Base-by-base conservation (phyloP, 345 rosid species). In the Hibiscus tridactylites region DNA sequence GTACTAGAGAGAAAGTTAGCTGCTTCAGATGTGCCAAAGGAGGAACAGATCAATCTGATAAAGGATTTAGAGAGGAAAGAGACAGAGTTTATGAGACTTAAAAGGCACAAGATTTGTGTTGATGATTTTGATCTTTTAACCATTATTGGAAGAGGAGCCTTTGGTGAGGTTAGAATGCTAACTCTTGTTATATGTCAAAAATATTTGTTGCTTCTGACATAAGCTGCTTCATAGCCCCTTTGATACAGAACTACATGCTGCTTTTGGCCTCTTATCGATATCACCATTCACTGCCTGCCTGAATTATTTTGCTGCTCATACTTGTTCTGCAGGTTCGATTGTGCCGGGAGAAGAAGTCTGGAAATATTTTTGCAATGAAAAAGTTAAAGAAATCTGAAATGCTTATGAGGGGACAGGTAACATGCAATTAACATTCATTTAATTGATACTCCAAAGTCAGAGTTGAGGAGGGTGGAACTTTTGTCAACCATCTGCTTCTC, bases 331-430 rank as follows among this genome's bases (percentile, higher is more conserved):
- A 91, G 98, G 98, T 94, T 79, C 91, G 86, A 46, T 65, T 94
- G 75, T 90, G 96, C 68, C 86, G 91, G 57, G 97, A 94, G 91
- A 94, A 86, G 85, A 94, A 94, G 79, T 94, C 98, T 75, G 97
- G 95, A 74, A 86, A 88, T 72, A 94, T 94, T 59, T 94, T 88
- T 85, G 98, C 98, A 62, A 94, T 94, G 98, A 94, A 94, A 85
- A 94, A 94, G 83, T 85, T 93, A 85, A 89, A 93, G 91, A 93
- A 93, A 85, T 89, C 98, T 68, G 98, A 93, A 85, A 93, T 93
- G 98, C 85, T 93, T 73, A 89, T 77, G 82, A 84, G 92, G 80
- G 98, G 98, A 76, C 98, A 93, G 94, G 98, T 93, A 82, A 82
- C 75, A 63, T 78, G 73, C 58, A 19, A 57, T 26, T 64, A 15